These are phyloP conservation scores for Puccinia triticina DNA, from an alignment of 1,284 basidiomycete species.

Conservation along the genomic window DNA sequence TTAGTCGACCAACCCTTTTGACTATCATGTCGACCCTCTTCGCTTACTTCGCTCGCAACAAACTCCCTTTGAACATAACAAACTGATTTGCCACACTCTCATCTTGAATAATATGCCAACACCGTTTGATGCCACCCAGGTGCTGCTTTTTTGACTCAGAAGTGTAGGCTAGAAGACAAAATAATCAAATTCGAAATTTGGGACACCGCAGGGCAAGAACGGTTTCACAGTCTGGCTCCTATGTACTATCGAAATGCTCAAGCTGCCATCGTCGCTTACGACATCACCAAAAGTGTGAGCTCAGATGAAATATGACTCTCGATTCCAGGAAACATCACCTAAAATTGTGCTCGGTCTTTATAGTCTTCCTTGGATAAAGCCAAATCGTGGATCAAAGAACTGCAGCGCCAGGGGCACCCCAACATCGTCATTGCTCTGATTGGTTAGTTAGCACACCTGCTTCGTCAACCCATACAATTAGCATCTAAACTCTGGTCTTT, in stretches of 20 bases:
- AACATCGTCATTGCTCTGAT: constrained; percentile 98
- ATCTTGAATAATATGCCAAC: constrained; percentile 23
- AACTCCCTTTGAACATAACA: not conserved
- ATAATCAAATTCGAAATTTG: constrained; percentile 71
- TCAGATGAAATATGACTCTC: constrained; percentile 58
- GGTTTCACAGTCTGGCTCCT: constrained; percentile 72
- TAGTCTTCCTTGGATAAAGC: constrained; percentile 91
- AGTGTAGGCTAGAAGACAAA: constrained; percentile 85
- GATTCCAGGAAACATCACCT: not conserved
- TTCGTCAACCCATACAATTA: not conserved
- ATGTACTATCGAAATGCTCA: constrained; percentile 99
- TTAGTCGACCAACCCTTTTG: constrained; percentile 67
- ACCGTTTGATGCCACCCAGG: constrained; percentile 49
- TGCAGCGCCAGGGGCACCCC: constrained; percentile 97
- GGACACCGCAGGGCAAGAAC: constrained; percentile 96
- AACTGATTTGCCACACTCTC: not conserved
- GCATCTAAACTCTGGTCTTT: not conserved
- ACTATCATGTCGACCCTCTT: constrained; percentile 60
- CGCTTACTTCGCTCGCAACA: constrained; percentile 56
- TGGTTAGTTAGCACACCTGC: constrained; percentile 62
- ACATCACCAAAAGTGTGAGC: constrained; percentile 87
- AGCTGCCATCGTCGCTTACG: constrained; percentile 93
- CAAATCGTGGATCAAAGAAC: constrained; percentile 99
- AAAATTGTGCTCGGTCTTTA: not conserved
- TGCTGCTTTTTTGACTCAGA: constrained; percentile 68